Percentiles rank a stretch among this genome's conserved stretches.
These are phyloP conservation scores for Craterostigma plantagineum DNA, from an alignment of 257 asterid genomes.

Conservation along the genomic window DNA sequence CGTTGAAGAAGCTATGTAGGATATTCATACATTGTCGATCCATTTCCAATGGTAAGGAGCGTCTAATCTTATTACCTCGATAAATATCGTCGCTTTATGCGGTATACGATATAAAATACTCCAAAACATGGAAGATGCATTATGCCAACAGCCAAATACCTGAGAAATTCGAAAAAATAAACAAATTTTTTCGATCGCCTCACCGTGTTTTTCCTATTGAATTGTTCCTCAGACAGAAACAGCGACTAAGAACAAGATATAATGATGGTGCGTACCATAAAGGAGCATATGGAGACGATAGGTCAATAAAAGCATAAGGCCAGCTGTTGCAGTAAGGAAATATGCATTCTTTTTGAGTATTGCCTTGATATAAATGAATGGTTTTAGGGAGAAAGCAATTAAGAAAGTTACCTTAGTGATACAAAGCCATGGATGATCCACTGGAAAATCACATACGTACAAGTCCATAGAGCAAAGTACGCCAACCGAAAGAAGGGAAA, in stretches of 20 bases:
- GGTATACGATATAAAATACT: conserved; percentile 15
- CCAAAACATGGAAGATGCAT: conserved; percentile 25
- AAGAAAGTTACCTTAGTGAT: conserved; percentile 23
- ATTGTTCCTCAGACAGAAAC: too few relatives aligned
- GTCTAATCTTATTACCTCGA: conserved; percentile 7
- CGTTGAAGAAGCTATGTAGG: too few relatives aligned
- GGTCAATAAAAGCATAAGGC: conserved; percentile 60
- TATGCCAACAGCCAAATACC: conserved; percentile 30
- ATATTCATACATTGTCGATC: too few relatives aligned
- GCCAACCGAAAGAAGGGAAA: conserved; percentile 83
- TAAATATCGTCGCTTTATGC: conserved; percentile 14
- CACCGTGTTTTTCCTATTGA: not conserved
- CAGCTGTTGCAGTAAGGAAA: conserved; percentile 25
- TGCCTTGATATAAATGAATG: conserved; percentile 1
- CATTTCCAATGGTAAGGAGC: too few relatives aligned
- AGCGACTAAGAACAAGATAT: not conserved
- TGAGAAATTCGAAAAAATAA: conserved; percentile 7
- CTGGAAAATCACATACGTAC: conserved; percentile 52
- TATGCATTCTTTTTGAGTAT: not conserved
- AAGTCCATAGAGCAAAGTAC: conserved; percentile 59
- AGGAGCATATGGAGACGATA: conserved; percentile 50
- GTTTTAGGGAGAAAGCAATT: too few relatives aligned
- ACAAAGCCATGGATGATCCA: conserved; percentile 68
- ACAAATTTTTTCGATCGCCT: not conserved
- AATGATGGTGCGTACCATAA: conserved; percentile 29